phyloP scores from a whole-genome alignment of 1,139 yeast genomes.

The Suhomyces kunorum region DNA sequence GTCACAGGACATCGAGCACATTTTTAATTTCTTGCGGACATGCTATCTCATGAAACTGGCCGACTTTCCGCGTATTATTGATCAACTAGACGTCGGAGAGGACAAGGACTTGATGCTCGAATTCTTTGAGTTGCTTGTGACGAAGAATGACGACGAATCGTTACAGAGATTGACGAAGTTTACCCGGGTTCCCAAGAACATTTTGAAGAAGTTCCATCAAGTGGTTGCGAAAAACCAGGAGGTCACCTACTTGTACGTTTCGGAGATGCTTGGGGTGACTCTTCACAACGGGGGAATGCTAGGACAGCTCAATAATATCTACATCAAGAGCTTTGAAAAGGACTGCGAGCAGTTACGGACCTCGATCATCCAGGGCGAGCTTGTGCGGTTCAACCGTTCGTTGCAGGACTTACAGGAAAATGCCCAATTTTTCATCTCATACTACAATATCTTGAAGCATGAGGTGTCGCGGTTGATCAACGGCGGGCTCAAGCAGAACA shows the following conservation, averaged over 20 bases:
- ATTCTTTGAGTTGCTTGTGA: conserved; percentile 33
- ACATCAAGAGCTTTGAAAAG: conserved; percentile 40
- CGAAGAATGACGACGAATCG: conserved; percentile 44
- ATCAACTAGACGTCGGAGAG: conserved; percentile 16
- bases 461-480: conserved; percentile 44
- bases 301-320: conserved; percentile 38
- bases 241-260: conserved; percentile 27
- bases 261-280: conserved; percentile 38
- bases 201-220: conserved; percentile 27
- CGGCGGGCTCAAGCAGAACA: conserved; percentile 20
- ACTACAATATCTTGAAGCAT: conserved; percentile 47
- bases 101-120: conserved; percentile 24
- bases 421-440: conserved; percentile 47
- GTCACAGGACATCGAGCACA: conserved; percentile 25
- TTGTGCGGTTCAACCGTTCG: conserved; percentile 49
- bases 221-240: conserved; percentile 25
- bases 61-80: conserved; percentile 23
- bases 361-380: conserved; percentile 51
- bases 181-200: conserved; percentile 32
- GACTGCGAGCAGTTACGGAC: conserved; percentile 50
- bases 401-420: conserved; percentile 68
- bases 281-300: conserved; percentile 43
- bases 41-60: conserved; percentile 36
- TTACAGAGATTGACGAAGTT: conserved; percentile 29
- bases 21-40: conserved; percentile 42